A percentile compares a stretch with the other conserved stretches of the same genome.
phyloP scores from a whole-genome alignment of 805 yeast species.

The Candida ascalaphidarum region DNA sequence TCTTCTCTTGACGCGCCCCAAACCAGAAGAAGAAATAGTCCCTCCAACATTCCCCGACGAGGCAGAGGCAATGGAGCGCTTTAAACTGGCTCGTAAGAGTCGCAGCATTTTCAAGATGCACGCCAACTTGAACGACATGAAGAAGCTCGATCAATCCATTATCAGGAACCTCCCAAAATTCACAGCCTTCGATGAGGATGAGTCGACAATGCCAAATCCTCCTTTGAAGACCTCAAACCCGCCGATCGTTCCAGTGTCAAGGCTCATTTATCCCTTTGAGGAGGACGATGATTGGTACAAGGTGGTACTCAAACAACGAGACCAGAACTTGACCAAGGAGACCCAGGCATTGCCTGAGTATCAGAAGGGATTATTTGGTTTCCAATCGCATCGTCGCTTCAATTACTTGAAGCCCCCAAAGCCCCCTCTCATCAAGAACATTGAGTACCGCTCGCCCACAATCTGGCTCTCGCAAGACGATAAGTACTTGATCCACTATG shows the following conservation, averaged over 20 bases:
- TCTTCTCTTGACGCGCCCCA: constrained; percentile 18
- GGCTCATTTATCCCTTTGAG: constrained; percentile 56
- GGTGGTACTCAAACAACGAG: constrained; percentile 37
- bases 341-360: constrained; percentile 24
- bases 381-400: constrained; percentile 42
- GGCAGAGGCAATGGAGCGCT: too few relatives aligned
- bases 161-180: constrained; percentile 40
- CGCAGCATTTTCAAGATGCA: constrained; percentile 37
- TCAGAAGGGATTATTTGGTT: constrained; percentile 54
- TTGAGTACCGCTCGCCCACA: constrained; percentile 82
- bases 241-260: constrained; percentile 50
- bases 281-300: constrained; percentile 58
- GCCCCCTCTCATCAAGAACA: constrained; percentile 77
- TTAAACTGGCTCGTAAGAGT: neutral
- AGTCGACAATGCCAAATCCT: constrained; percentile 8
- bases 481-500: constrained; percentile 65
- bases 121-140: constrained; percentile 32
- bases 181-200: constrained; percentile 33
- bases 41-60: constrained; percentile 15
- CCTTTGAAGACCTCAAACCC: constrained; percentile 18
- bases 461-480: constrained; percentile 97
- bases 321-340: constrained; percentile 1
- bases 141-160: constrained; percentile 36
- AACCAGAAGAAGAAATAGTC: constrained; percentile 20
- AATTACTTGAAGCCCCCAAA: constrained; percentile 76